phyloP scores from a whole-genome alignment of 139 green algal genomes.

The Coccomyxa sp. region DNA sequence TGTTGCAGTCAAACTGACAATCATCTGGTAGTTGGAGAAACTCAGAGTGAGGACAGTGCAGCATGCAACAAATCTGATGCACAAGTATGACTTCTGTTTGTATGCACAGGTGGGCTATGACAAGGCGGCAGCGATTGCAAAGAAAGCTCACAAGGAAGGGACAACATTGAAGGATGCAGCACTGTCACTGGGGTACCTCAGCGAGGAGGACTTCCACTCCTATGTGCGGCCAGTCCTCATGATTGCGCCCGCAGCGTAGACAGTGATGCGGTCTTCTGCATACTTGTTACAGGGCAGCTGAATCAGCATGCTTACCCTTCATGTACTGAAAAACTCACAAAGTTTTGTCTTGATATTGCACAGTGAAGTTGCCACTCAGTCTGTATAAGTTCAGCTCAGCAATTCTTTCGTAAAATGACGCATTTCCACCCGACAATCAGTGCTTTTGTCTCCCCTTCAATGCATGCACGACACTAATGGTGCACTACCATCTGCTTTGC shows the following conservation, averaged over 20 bases:
- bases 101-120: conserved; percentile 83
- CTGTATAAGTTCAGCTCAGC: no score
- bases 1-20: neutral
- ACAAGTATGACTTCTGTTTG: neutral
- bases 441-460: no score
- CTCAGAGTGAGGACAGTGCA: neutral
- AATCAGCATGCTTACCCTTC: no score
- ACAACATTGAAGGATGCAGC: conserved; percentile 83
- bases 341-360: no score
- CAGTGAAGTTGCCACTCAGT: no score
- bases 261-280: no score
- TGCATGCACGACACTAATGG: no score
- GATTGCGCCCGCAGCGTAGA: conserved; percentile 45
- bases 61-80: neutral
- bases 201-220: conserved; percentile 76
- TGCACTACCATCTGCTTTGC: no score
- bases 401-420: no score
- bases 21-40: neutral
- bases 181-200: conserved; percentile 68
- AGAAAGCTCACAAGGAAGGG: conserved; percentile 93
- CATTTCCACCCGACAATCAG: no score
- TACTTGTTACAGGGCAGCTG: no score
- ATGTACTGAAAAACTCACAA: no score
- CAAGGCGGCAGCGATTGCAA: conserved; percentile 87
- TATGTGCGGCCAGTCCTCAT: conserved; percentile 89